Evolutionary conservation across 2,329 filamentous ascomycete genomes (phyloP), one percentile per base, ranked within the genome.

Genomic region (Monilinia vaccinii-corymbosi): DNA sequence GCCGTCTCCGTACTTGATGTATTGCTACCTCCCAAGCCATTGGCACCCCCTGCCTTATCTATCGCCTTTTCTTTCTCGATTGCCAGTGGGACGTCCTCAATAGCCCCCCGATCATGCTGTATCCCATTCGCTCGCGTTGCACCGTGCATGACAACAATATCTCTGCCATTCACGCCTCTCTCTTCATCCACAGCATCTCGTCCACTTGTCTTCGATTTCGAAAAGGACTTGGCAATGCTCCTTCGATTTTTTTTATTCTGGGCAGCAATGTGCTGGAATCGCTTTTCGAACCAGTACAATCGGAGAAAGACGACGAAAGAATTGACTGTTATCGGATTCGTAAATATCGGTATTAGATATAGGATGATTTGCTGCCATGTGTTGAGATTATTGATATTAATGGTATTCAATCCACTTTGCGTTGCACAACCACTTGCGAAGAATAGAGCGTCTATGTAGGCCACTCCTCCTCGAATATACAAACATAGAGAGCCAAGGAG

Each of bases 211-310:
- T 75, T 51, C 75, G 80, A 58, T 76, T 76, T 75, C 71, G 86
- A 75, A 75, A 83, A 74, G 70, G 88, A 76, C 77, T 85, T 77
- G 74, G 79, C 76, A n/a, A 86, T 73, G 40, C 81, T 87, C 58
- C 81, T 79, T 58, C 92, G 83, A 57, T 86, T 77, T 47, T 76
- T 78, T 58, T 84, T 83, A 1, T 89, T 85, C 67, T 96, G 89
- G 38, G 80, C 80, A 16, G 88, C 91, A 65, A 96, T 82, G 68
- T 89, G 81, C 71, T 96, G 88, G 71, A 99, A 97, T 9, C 92
- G 84, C 74, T 95, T 96, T 74, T 99, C 92, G 71, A 99, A 99
- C 93, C 93, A 99, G 75, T 96, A 97, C 1, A 99, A 78, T 31
- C 94, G 88, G 16, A 97, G 80, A 67, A 96, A 93, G 9, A 99